Conservation (phyloP, 495 filamentous ascomycete genomes). For the Penicillium flavigenum region DNA sequence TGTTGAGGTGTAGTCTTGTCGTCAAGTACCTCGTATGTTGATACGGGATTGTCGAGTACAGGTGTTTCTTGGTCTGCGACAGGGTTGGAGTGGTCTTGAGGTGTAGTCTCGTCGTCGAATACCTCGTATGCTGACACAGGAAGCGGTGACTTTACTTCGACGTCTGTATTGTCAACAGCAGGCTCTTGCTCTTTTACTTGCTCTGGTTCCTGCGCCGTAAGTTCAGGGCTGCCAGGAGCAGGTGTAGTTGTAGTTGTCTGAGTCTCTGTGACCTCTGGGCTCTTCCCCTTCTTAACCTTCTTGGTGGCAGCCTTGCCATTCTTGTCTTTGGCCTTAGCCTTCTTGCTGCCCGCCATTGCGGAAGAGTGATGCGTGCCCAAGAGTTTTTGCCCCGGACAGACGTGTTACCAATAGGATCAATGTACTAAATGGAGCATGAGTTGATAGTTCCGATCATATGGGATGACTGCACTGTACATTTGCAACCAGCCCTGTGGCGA, state of each 20-base stretch:
- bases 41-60: not conserved
- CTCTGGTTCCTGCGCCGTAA: constrained; percentile 26
- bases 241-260: constrained; percentile 33
- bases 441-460: constrained; percentile 35
- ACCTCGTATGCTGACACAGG: constrained; percentile 15
- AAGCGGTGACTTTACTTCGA: constrained; percentile 22
- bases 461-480: constrained; percentile 38
- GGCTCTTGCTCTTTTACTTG: constrained; percentile 22
- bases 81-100: not conserved
- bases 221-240: constrained; percentile 27
- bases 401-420: constrained; percentile 47
- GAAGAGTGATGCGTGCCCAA: constrained; percentile 40
- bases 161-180: constrained; percentile 20
- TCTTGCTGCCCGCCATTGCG: constrained; percentile 43
- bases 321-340: constrained; percentile 38
- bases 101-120: constrained; percentile 2
- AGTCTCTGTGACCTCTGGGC: constrained; percentile 34
- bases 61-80: not conserved
- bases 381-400: constrained; percentile 24
- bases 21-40: constrained; percentile 8
- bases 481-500: constrained; percentile 33
- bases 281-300: constrained; percentile 46
- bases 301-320: constrained; percentile 35
- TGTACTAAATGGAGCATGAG: constrained; percentile 28
- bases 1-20: not conserved